Conservation (phyloP, 257 asterid genomes). For the Fraxinus americana region DNA sequence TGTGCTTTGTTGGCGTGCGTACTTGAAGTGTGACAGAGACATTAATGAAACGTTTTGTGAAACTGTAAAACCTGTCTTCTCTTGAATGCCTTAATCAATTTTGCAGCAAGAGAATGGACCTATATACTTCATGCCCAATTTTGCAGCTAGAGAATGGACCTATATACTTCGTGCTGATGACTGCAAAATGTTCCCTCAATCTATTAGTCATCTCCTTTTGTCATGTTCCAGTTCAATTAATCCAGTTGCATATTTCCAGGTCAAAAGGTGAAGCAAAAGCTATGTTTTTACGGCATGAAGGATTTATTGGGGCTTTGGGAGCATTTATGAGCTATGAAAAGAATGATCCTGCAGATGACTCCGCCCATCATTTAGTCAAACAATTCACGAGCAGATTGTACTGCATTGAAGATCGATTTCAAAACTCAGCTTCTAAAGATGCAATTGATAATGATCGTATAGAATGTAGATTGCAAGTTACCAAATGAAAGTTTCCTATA, state of each 20-base stretch:
- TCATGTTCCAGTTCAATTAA: not conserved
- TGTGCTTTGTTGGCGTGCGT: too few relatives aligned
- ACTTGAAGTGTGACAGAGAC: too few relatives aligned
- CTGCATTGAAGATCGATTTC: slow-evolving; percentile 31
- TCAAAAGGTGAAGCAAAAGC: slow-evolving; percentile 91
- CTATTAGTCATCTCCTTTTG: not conserved
- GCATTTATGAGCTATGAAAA: slow-evolving; percentile 61
- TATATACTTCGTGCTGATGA: too few relatives aligned
- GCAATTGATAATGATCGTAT: slow-evolving; percentile 45
- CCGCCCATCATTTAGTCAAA: slow-evolving; percentile 30
- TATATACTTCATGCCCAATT: too few relatives aligned
- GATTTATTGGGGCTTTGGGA: slow-evolving; percentile 86
- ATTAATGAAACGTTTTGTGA: too few relatives aligned
- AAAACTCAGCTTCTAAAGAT: slow-evolving; percentile 37
- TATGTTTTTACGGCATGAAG: slow-evolving; percentile 78
- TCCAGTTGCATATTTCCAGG: slow-evolving; percentile 45
- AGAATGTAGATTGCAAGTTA: slow-evolving; percentile 51
- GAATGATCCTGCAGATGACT: slow-evolving; percentile 40
- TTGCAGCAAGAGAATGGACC: too few relatives aligned
- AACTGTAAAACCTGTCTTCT: too few relatives aligned
- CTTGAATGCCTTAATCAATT: too few relatives aligned
- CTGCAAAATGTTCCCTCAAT: not conserved
- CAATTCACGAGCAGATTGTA: slow-evolving; percentile 26
- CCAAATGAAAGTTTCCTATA: slow-evolving; percentile 21
- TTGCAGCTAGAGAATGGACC: too few relatives aligned